A percentile compares a stretch with the other conserved stretches of the same genome.
These are phyloP conservation scores for Eucalyptus caleyi DNA, from an alignment of 345 rosid species.

Conservation along the genomic window DNA sequence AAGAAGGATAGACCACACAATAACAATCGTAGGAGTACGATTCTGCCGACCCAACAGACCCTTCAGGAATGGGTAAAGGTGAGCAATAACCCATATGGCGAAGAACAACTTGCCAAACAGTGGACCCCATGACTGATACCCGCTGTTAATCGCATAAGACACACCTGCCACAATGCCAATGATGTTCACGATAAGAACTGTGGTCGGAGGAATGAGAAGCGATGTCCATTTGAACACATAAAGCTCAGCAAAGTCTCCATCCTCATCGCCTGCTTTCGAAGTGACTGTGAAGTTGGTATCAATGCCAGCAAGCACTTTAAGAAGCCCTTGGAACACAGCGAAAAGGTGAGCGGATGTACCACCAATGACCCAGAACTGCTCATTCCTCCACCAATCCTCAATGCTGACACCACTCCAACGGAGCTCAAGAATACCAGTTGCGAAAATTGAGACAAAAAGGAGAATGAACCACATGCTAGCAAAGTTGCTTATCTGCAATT, in stretches of 20 bases:
- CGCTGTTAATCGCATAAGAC: slow-evolving; percentile 89
- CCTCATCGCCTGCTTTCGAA: slow-evolving; percentile 89
- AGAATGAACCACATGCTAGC: slow-evolving; percentile 99
- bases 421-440: slow-evolving; percentile 86
- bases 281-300: slow-evolving; percentile 98
- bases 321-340: slow-evolving; percentile 96
- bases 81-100: slow-evolving; percentile 95
- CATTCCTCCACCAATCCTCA: slow-evolving; percentile 99
- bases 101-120: slow-evolving; percentile 96
- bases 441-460: slow-evolving; percentile 74
- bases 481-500: slow-evolving; percentile 81
- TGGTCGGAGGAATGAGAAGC: slow-evolving; percentile 96
- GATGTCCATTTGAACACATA: slow-evolving; percentile 98
- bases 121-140: slow-evolving; percentile 99
- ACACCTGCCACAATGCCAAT: slow-evolving; percentile 99
- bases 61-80: slow-evolving; percentile 94
- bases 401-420: slow-evolving; percentile 96
- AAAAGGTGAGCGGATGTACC: slow-evolving; percentile 98
- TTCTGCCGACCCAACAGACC: slow-evolving; percentile 96
- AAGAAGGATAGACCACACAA: slow-evolving; percentile 95
- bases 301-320: slow-evolving; percentile 94
- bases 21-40: slow-evolving; percentile 94
- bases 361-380: slow-evolving; percentile 99
- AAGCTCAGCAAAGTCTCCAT: slow-evolving; percentile 94
- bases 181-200: slow-evolving; percentile 76